Evolutionary conservation across 2,329 filamentous ascomycete species (phyloP).

Genomic region (Orbilia oligospora): DNA sequence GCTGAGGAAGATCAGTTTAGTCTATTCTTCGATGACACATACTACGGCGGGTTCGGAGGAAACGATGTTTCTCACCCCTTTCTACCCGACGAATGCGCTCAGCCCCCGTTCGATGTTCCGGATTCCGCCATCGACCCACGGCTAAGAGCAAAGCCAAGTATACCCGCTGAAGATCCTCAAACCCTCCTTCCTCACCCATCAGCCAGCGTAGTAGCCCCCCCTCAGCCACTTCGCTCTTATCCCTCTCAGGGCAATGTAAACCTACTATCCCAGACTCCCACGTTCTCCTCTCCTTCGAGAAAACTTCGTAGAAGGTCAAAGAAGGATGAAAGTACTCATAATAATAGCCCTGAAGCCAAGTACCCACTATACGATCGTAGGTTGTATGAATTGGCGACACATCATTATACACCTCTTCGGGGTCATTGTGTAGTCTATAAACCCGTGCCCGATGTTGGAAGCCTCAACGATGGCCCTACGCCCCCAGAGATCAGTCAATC

Average conservation of each 20-base stretch:
- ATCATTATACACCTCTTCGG: constrained; percentile 5
- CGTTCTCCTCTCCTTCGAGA: neutral
- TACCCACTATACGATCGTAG: constrained; percentile 29
- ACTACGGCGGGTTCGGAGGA: constrained; percentile 10
- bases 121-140: constrained; percentile 48
- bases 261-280: neutral
- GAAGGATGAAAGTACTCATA: constrained; percentile 51
- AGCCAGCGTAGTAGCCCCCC: neutral
- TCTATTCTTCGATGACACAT: constrained; percentile 46
- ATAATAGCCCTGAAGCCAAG: constrained; percentile 35
- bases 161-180: neutral
- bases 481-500: constrained; percentile 28
- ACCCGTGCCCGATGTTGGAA: neutral
- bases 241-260: neutral
- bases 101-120: neutral
- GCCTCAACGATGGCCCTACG: neutral
- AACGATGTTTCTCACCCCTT: neutral
- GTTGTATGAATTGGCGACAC: constrained; percentile 32
- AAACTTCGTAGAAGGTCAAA: constrained; percentile 46
- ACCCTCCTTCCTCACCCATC: neutral
- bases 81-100: neutral
- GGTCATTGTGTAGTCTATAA: neutral
- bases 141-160: constrained; percentile 2
- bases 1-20: constrained; percentile 13
- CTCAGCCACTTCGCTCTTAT: neutral